Evolutionary conservation across 202 grass and related monocot species (phyloP), one percentile per base, ranked within the genome.

Genomic region (Panicum virgatum): DNA sequence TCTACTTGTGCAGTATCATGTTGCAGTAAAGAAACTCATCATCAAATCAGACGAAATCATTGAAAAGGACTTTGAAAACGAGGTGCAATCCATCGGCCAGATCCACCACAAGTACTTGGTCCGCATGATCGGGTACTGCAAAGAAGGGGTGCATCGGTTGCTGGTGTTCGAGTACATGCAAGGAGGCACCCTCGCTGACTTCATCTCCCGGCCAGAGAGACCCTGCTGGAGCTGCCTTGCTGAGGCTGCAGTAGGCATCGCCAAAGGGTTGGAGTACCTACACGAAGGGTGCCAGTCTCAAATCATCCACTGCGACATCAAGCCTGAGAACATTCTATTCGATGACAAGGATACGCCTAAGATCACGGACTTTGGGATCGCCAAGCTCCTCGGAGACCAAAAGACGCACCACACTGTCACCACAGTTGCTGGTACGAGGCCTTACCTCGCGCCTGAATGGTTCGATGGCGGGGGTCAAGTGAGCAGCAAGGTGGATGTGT

Each of bases 291-390:
- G 91, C 82, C 18, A 13, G 4, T 14, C 52, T 0, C 69, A 76
- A 46, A 86, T 94, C 51, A 92, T 92, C 25, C 89, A 90, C 63
- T 92, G 87, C 4, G 92, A 94, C 63, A 91, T 91, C 61, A 94
- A 94, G 68, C 87, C 92, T 0, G 77, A 85, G 30, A 94, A 94
- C 58, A 87, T 90, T 6, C 52, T 91, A 11, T 47, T 92, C 4
- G 72, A 83, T 37, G 77, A 44, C 13, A 38, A 36, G 1, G 12
- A 50, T 2, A 38, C 27, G 0, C 78, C 91, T 1, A 90, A 25
- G 84, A 93, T 93, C 15, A 82, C 91, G 0, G 84, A 93, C 47
- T 93, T 93, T 20, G 91, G 91, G 10, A 79, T 93, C 6, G 62
- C 91, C 2, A 88, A 66, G 72, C 91, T 93, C 10, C 66, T 90